Evolutionary conservation across 2,329 filamentous ascomycete genomes (phyloP), one percentile per base, ranked within the genome.

Genomic region (Sarocladium oryzae): DNA sequence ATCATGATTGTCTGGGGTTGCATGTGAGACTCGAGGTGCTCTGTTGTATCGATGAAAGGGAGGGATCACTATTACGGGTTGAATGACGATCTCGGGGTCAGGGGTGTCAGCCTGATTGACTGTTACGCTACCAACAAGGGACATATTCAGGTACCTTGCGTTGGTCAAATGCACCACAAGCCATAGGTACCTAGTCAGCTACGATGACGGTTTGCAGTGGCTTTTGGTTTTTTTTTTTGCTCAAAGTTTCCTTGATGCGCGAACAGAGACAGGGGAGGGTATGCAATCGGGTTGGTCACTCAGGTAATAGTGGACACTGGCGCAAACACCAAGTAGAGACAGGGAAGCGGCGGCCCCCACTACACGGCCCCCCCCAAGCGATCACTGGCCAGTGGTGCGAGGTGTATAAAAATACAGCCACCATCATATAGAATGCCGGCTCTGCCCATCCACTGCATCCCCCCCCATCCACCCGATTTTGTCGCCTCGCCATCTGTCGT

Each of bases 321-420:
- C 16, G 28, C 26, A 32, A 5, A n/a, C 43, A 20, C 48, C 33
- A 32, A n/a, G 32, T 15, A 50, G 48, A 50, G 48, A 50, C 48
- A 50, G 49, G 33, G 33, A 50, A 32, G 13, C 21, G 23, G 21
- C 21, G 37, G 7, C 49, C 18, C 33, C 21, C 24, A 40, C 49
- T 40, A 50, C 33, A 23, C 33, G 30, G 18, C 35, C 35, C 24
- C 36, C 35, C 21, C 35, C 21, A 50, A 35, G 37, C 35, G 49
- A 50, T 30, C 49, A 50, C 37, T 50, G 49, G 15, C 35, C 49
- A 41, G 37, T 36, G 49, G 20, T 38, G 49, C 32, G 49, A 40
- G 49, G 66, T 69, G 68, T 71, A 71, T 71, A 71, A 71, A 71
- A 71, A 67, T 70, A 68, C 66, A 70, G 61, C 64, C 61, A 65